These are phyloP conservation scores for Streptanthus diversifolius DNA, from an alignment of 345 rosid genomes.

Conservation along the genomic window DNA sequence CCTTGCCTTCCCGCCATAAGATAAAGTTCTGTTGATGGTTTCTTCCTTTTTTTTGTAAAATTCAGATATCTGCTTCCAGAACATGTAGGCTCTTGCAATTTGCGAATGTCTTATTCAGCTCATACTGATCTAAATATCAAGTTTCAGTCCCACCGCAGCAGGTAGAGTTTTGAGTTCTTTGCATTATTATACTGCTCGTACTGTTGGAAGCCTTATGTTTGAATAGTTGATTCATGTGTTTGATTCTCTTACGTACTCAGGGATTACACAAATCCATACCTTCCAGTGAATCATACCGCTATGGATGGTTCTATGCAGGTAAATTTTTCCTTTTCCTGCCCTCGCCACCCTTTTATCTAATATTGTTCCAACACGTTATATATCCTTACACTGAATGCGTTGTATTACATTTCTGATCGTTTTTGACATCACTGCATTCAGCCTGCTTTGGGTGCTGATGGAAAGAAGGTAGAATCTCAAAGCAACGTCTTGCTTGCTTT, in stretches of 20 bases:
- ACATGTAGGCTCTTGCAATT: slow-evolving; percentile 63
- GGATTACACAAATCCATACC: slow-evolving; percentile 94
- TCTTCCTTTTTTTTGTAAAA: not conserved
- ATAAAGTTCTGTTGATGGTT: slow-evolving; percentile 1
- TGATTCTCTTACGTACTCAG: slow-evolving; percentile 41
- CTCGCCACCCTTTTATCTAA: not conserved
- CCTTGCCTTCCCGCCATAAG: not conserved
- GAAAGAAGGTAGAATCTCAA: slow-evolving; percentile 83
- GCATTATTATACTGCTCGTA: not conserved
- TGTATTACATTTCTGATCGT: not conserved
- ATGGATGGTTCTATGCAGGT: slow-evolving; percentile 86
- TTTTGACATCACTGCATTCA: slow-evolving; percentile 33
- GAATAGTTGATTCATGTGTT: slow-evolving; percentile 20
- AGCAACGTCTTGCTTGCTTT: slow-evolving; percentile 94
- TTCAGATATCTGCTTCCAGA: slow-evolving; percentile 86
- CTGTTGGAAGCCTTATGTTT: not conserved
- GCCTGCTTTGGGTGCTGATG: slow-evolving; percentile 84
- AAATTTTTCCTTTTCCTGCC: not conserved
- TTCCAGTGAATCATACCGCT: slow-evolving; percentile 95
- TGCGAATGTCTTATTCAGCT: slow-evolving; percentile 93
- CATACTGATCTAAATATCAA: slow-evolving; percentile 95
- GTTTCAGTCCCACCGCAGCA: slow-evolving; percentile 98
- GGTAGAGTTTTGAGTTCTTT: slow-evolving; percentile 43
- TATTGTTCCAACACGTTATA: not conserved
- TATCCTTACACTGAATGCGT: not conserved